Evolutionary conservation across 2,329 filamentous ascomycete species (phyloP), one percentile per base, ranked within the genome.

Genomic region (Cadophora luteo-olivacea): DNA sequence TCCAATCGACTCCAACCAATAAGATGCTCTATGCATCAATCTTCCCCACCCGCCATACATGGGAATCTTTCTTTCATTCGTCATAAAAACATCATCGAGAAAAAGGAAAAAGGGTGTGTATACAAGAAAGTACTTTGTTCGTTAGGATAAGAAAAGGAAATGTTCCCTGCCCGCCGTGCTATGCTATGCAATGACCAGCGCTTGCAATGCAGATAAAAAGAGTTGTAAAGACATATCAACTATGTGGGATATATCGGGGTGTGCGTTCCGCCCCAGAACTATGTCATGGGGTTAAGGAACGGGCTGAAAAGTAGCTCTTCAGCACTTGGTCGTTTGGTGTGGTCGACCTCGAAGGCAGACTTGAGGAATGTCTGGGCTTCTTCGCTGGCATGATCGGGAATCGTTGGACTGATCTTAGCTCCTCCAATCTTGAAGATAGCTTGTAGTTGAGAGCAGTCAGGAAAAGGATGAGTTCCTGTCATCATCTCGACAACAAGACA

Each of bases 401-500:
- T 92, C 19, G 93, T 94, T 0, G 96, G 96, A 55, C 92, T 90
- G 29, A 94, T 93, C 79, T 93, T 92, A 73, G 91, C 90, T 72
- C 92, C 94, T 49, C 94, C 94, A 78, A 99, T 98, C 83, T 97
- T 97, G 85, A 99, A 99, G 77, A 99, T 97, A 69, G 96, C 96
- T 79, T 99, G 96, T 71, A 99, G 85, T 81, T 99, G 97, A 69
- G 93, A 97, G 84, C 94, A 97, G 81, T 97, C 95, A 0, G 96
- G 96, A 85, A 97, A 97, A 0, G 96, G 96, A 79, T 98, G 96
- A 55, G 89, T 92, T 66, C 96, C 96, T 14, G 96, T 98, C 86
- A 98, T 97, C 96, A 99, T 99, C 83, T 99, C 96, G 29, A 99
- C 95, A 16, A 99, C 93, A 63, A 99, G 84, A 79, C 96, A 99